Conservation (phyloP, 371 early-diverging fungal genomes). For the Zopfochytrium polystomum region DNA sequence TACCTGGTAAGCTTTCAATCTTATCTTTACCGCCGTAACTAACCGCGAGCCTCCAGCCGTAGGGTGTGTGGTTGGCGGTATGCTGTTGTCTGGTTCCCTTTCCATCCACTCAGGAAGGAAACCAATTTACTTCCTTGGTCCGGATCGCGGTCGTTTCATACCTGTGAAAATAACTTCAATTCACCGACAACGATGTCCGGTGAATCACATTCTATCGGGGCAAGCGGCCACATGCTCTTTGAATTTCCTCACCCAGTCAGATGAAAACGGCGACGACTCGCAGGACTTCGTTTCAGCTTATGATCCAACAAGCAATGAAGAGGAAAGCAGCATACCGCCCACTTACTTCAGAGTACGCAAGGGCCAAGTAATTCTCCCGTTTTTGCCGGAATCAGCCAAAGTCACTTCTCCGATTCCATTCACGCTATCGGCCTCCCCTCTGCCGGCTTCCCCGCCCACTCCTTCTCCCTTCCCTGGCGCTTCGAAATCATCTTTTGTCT, state of each 20-base stretch:
- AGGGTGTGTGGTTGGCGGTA: slow-evolving; percentile 47
- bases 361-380: slow-evolving; percentile 42
- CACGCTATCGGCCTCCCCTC: background rate
- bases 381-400: background rate
- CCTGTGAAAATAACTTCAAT: slow-evolving; percentile 40
- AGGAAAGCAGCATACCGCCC: slow-evolving; percentile 20
- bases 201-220: slow-evolving; percentile 35
- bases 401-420: background rate
- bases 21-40: no score
- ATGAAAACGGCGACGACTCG: background rate
- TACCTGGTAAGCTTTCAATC: no score
- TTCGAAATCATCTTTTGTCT: background rate
- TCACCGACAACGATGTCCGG: slow-evolving; percentile 48
- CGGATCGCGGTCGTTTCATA: slow-evolving; percentile 45
- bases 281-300: slow-evolving; percentile 2
- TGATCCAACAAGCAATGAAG: background rate
- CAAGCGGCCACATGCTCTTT: slow-evolving; percentile 47
- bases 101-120: slow-evolving; percentile 3
- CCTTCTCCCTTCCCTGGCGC: background rate
- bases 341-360: slow-evolving; percentile 37
- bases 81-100: slow-evolving; percentile 37
- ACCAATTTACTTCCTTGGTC: slow-evolving; percentile 42
- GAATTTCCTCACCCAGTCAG: slow-evolving; percentile 18
- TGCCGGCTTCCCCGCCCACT: background rate
- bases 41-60: no score